Conservation (phyloP, 495 filamentous ascomycete species). For the Paragyromitra xinjiangensis region DNA sequence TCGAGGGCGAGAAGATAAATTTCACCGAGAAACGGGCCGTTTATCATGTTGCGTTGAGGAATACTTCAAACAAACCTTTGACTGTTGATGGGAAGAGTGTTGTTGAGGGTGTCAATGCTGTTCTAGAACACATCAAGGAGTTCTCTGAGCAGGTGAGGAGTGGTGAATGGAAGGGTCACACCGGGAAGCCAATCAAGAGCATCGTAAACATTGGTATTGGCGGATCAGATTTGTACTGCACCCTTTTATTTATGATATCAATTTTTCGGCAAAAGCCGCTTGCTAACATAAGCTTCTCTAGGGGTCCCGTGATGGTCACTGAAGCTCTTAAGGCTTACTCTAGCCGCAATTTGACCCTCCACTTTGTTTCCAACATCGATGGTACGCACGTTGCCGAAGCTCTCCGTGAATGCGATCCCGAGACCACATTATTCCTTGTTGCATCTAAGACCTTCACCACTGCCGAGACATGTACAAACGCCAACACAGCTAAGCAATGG, state of each 20-base stretch:
- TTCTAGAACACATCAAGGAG: constrained; percentile 95
- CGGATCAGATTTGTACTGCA: constrained; percentile 86
- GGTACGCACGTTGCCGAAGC: constrained; percentile 98
- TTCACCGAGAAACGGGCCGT: constrained; percentile 97
- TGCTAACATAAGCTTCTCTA: constrained; percentile 61
- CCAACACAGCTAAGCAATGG: constrained; percentile 95
- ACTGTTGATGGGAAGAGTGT: constrained; percentile 94
- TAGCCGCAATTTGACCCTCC: constrained; percentile 80
- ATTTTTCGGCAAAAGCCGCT: constrained; percentile 3
- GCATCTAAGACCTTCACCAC: constrained; percentile 99
- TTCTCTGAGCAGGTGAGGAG: constrained; percentile 94
- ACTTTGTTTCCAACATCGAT: constrained; percentile 99
- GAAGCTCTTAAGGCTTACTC: constrained; percentile 96
- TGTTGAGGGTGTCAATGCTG: constrained; percentile 89
- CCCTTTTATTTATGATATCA: constrained; percentile 13
- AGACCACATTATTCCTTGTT: constrained; percentile 96
- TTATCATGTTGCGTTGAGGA: constrained; percentile 93
- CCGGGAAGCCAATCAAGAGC: constrained; percentile 95
- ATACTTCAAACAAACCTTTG: constrained; percentile 84
- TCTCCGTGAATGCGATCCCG: constrained; percentile 84
- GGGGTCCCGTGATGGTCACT: constrained; percentile 97
- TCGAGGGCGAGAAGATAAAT: constrained; percentile 97
- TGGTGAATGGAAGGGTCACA: constrained; percentile 97
- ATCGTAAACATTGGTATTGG: constrained; percentile 99
- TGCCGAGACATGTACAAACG: constrained; percentile 95